phyloP scores from a whole-genome alignment of 2,329 filamentous ascomycete genomes.

The Trichoderma sp. region DNA sequence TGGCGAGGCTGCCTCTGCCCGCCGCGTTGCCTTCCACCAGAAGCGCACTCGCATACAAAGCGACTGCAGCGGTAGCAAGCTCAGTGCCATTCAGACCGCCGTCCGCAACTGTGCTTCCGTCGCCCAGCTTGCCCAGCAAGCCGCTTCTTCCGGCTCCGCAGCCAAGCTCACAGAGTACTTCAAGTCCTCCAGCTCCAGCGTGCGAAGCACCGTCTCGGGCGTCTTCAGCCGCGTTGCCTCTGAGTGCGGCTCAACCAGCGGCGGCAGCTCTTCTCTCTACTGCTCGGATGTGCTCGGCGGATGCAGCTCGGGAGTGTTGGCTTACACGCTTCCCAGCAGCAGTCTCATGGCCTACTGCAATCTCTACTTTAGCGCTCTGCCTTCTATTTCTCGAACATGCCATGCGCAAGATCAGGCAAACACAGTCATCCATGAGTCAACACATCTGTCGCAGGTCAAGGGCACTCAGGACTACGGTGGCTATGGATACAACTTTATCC shows the following conservation, averaged over 20 bases:
- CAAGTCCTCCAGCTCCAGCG: slow-evolving; percentile 53
- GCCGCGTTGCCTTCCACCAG: slow-evolving; percentile 48
- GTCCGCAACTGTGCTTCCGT: slow-evolving; percentile 56
- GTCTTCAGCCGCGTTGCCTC: slow-evolving; percentile 53
- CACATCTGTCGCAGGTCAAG: slow-evolving; percentile 59
- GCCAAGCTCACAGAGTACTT: slow-evolving; percentile 63
- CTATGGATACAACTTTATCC: slow-evolving; percentile 57
- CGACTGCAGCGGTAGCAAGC: slow-evolving; percentile 55
- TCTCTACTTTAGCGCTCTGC: slow-evolving; percentile 58
- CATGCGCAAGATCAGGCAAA: slow-evolving; percentile 67
- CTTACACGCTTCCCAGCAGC: slow-evolving; percentile 59
- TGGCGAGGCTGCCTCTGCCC: slow-evolving; percentile 53
- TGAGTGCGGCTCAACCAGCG: slow-evolving; percentile 55
- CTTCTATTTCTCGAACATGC: slow-evolving; percentile 52
- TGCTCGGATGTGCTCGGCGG: slow-evolving; percentile 59
- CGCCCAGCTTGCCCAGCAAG: slow-evolving; percentile 54
- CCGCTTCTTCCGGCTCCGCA: slow-evolving; percentile 51
- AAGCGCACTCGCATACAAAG: slow-evolving; percentile 56
- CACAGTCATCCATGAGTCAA: slow-evolving; percentile 66
- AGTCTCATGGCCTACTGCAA: slow-evolving; percentile 64
- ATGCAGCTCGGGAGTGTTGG: slow-evolving; percentile 56
- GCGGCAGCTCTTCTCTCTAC: slow-evolving; percentile 55
- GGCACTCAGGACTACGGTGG: slow-evolving; percentile 62
- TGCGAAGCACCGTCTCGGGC: slow-evolving; percentile 52
- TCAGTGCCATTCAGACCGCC: slow-evolving; percentile 50